These are phyloP conservation scores for Kwoniella europaea DNA, from an alignment of 768 basidiomycete species.

Conservation along the genomic window DNA sequence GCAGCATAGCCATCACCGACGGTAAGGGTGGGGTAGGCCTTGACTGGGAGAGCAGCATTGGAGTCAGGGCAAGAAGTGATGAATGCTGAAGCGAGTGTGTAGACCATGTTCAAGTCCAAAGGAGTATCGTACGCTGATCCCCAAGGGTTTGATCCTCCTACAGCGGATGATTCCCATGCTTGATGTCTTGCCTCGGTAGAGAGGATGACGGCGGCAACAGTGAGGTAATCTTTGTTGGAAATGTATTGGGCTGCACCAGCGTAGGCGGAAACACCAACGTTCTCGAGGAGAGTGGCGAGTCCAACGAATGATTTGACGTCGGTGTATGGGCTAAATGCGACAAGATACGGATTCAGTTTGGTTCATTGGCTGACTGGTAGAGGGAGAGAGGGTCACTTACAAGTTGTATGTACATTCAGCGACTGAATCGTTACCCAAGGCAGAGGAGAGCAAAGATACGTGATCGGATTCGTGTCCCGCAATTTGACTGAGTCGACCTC, in stretches of 20 bases:
- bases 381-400: conserved; percentile 27
- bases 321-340: conserved; percentile 58
- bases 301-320: conserved; percentile 64
- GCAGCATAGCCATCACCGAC: conserved; percentile 10
- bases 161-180: conserved; percentile 65
- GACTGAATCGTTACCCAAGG: conserved; percentile 62
- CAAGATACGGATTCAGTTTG: neutral
- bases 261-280: conserved; percentile 66
- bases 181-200: conserved; percentile 69
- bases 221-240: conserved; percentile 60
- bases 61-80: conserved; percentile 65
- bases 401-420: conserved; percentile 68
- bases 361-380: neutral
- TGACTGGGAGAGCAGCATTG: conserved; percentile 65
- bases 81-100: conserved; percentile 62
- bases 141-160: conserved; percentile 64
- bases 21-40: conserved; percentile 63
- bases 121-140: conserved; percentile 62
- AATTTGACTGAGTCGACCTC: conserved; percentile 64
- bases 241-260: conserved; percentile 66
- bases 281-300: conserved; percentile 65
- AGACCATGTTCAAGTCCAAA: conserved; percentile 62
- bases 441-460: conserved; percentile 64
- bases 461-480: conserved; percentile 66
- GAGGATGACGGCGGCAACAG: conserved; percentile 67